Percentiles rank a stretch among this genome's conserved stretches.
These are phyloP conservation scores for Lactifluus volemus DNA, from an alignment of 768 basidiomycete genomes.

Conservation along the genomic window DNA sequence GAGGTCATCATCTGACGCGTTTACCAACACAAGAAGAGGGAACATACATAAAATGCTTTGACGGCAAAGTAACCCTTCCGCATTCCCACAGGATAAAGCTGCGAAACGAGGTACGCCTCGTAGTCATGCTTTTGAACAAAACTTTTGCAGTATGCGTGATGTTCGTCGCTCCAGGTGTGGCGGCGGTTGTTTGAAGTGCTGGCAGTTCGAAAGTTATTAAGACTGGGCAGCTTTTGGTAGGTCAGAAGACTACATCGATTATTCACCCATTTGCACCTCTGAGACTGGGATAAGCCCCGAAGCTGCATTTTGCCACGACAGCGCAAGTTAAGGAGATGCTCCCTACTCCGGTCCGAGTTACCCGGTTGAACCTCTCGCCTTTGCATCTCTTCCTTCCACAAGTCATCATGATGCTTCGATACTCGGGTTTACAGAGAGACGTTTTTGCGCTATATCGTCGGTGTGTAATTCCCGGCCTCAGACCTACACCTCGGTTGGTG, in stretches of 20 bases:
- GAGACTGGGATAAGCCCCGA: background rate
- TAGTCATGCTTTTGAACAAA: conserved; percentile 76
- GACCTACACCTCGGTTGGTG: background rate
- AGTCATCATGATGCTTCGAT: conserved; percentile 24
- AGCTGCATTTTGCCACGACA: background rate
- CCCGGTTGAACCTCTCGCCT: background rate
- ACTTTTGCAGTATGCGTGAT: conserved; percentile 56
- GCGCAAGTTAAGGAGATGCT: background rate
- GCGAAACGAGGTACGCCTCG: conserved; percentile 63
- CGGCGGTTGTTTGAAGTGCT: conserved; percentile 7
- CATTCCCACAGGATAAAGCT: conserved; percentile 59
- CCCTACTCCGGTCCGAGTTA: background rate
- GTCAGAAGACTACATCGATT: background rate
- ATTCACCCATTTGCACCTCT: background rate
- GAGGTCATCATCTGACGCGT: background rate
- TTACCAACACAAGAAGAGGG: background rate
- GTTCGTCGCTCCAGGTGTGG: conserved; percentile 28
- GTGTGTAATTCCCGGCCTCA: conserved; percentile 28
- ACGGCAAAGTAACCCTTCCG: conserved; percentile 68
- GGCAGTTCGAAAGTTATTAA: background rate
- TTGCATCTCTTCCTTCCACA: background rate
- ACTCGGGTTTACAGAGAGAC: conserved; percentile 45
- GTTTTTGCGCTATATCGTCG: conserved; percentile 46
- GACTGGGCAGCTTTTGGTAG: background rate
- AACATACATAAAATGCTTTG: conserved; percentile 75